phyloP scores from a whole-genome alignment of 768 basidiomycete genomes.

The Pisolithus orientalis region DNA sequence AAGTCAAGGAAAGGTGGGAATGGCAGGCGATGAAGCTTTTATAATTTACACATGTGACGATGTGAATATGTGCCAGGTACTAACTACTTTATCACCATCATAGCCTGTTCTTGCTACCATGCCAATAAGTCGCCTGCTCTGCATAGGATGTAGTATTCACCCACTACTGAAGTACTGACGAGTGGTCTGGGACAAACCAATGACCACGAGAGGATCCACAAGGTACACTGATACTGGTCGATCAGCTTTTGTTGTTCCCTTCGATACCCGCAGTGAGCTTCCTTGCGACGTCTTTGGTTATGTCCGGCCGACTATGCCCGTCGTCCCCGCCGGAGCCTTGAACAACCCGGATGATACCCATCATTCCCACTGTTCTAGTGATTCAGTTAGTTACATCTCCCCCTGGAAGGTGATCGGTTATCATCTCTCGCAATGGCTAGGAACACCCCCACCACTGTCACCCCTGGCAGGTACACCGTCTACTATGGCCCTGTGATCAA shows the following conservation, averaged over 20 bases:
- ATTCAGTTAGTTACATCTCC: too few species aligned
- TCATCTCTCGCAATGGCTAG: neutral
- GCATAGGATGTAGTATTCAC: neutral
- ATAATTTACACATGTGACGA: conserved; percentile 33
- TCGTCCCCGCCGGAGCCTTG: too few species aligned
- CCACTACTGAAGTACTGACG: neutral
- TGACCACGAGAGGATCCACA: too few species aligned
- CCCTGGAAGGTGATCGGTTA: too few species aligned
- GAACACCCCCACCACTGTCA: neutral
- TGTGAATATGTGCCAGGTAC: conserved; percentile 10
- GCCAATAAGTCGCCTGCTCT: neutral
- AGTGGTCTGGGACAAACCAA: too few species aligned
- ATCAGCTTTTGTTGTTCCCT: too few species aligned
- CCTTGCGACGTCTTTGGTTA: too few species aligned
- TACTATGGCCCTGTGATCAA: conserved; percentile 58
- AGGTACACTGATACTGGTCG: too few species aligned
- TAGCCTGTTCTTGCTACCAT: neutral
- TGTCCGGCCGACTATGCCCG: too few species aligned
- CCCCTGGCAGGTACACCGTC: conserved; percentile 24
- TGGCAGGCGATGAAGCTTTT: conserved; percentile 30
- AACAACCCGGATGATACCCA: too few species aligned
- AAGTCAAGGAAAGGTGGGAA: conserved; percentile 29
- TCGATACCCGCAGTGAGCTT: too few species aligned
- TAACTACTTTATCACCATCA: conserved; percentile 5
- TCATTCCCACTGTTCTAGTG: too few species aligned